Conservation (phyloP, 2,329 filamentous ascomycete genomes). For the Penicillium thymicola region DNA sequence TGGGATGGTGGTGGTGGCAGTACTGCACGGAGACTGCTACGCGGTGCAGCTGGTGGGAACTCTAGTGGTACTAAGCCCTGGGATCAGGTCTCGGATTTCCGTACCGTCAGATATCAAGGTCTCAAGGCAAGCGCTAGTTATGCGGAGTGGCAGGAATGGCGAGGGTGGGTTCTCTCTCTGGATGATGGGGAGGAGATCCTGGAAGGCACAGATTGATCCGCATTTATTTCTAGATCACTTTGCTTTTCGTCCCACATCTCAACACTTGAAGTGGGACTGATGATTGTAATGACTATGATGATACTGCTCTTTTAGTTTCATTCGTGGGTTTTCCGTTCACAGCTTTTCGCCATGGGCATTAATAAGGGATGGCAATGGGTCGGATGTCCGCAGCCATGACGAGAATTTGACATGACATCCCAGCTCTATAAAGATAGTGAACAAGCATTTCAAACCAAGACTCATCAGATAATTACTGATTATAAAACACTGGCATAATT, state of each 20-base stretch:
- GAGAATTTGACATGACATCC: background rate
- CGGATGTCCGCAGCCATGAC: too few species aligned
- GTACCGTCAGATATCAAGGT: constrained; percentile 82
- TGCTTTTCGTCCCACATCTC: background rate
- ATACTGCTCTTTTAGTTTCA: background rate
- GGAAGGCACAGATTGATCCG: constrained; percentile 6
- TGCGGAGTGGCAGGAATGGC: constrained; percentile 74
- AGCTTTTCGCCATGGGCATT: background rate
- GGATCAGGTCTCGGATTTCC: constrained; percentile 70
- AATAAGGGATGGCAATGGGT: background rate
- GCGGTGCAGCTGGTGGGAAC: constrained; percentile 35
- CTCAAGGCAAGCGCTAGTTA: constrained; percentile 70
- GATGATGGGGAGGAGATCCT: constrained; percentile 30
- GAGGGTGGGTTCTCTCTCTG: constrained; percentile 59
- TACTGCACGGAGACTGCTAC: constrained; percentile 36
- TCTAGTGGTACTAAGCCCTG: constrained; percentile 50
- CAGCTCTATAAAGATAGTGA: background rate
- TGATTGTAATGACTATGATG: constrained; percentile 10
- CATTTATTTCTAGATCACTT: background rate
- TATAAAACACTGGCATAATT: background rate
- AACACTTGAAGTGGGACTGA: background rate
- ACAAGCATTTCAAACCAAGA: background rate
- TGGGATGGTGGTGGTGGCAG: constrained; percentile 64
- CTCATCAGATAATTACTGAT: background rate
- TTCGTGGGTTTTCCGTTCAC: background rate